A percentile compares a stretch with the other conserved stretches of the same genome.
phyloP scores from a whole-genome alignment of 805 yeast species.

The Starmerella stellata region DNA sequence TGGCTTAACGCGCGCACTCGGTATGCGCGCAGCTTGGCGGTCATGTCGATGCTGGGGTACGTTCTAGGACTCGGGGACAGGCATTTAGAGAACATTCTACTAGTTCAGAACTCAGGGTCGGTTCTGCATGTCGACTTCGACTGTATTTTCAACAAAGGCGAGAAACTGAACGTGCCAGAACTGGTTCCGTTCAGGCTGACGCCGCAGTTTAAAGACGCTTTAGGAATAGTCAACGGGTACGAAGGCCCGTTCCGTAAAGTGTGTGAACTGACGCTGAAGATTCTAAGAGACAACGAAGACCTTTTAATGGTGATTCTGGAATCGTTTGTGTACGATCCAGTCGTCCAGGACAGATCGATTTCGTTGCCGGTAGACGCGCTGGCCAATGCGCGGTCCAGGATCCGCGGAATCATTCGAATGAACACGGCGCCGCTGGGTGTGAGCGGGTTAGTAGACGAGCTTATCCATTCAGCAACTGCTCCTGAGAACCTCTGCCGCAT shows the following conservation, averaged over 20 bases:
- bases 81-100: slow-evolving; percentile 78
- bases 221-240: slow-evolving; percentile 60
- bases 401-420: slow-evolving; percentile 62
- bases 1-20: slow-evolving; percentile 71
- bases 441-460: slow-evolving; percentile 78
- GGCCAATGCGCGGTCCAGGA: slow-evolving; percentile 53
- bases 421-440: slow-evolving; percentile 80
- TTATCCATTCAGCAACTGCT: slow-evolving; percentile 67
- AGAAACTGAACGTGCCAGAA: slow-evolving; percentile 60
- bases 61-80: slow-evolving; percentile 90
- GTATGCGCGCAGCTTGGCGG: slow-evolving; percentile 69
- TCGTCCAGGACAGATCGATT: slow-evolving; percentile 34
- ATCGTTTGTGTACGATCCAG: slow-evolving; percentile 81
- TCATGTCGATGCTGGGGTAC: slow-evolving; percentile 94
- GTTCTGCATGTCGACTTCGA: slow-evolving; percentile 92
- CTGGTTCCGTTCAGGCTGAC: slow-evolving; percentile 88
- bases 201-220: slow-evolving; percentile 70
- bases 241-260: slow-evolving; percentile 80
- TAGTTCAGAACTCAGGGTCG: slow-evolving; percentile 56
- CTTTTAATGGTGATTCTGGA: slow-evolving; percentile 78
- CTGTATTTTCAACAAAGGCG: slow-evolving; percentile 72
- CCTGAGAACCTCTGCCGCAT: slow-evolving; percentile 54
- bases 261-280: slow-evolving; percentile 61
- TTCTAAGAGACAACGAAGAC: slow-evolving; percentile 63
- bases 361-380: slow-evolving; percentile 32